Base-by-base conservation (phyloP, 306 rosid genomes). In the Malus orientalis region DNA sequence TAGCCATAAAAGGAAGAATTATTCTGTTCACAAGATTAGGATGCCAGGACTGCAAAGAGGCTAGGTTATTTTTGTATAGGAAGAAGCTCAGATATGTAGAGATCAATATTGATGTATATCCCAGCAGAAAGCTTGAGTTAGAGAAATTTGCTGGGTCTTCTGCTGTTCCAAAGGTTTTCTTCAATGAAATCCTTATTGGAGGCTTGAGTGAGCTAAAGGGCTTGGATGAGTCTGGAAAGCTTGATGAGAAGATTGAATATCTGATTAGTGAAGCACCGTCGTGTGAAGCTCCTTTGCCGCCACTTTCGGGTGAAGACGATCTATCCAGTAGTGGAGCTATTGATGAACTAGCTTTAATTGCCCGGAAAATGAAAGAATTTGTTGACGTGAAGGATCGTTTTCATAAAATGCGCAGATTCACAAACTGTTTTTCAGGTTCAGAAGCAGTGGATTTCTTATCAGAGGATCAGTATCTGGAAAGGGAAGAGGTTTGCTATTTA, bases 391-490 rank as follows among this genome's bases (percentile, higher is more conserved):
- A 86, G 86, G 97, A 94, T 74, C 85, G 91, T n/a, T 87, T 90
- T 78, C 71, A 79, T 81, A 94, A 92, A 81, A 85, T 91, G 89
- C 95, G 95, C 47, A 82, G 91, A 86, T 90, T 90, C 79, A 87
- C 86, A 30, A 85, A 74, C 73, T 85, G 94, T 87, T 94, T 94
- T 81, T 79, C 85, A 22, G 95, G 93, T 57, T 91, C 95, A 51
- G 95, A 91, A 76, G 98, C 96, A 59, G 87, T 91, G 76, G 89
- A 94, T 80, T 91, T 94, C 86, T 83, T 94, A 76, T 92, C 96
- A 49, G 96, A 91, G 79, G 97, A 94, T 86, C 98, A 94, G 74
- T 94, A 91, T 85, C 84, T 94, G 87, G 98, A 91, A 86, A 90
- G 91, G 82, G 89, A 68, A 81, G 96, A 91, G 94, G 97, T 92